Percentiles rank a stretch among this genome's conserved stretches.
Evolutionary conservation across 2,329 filamentous ascomycete species (phyloP).

Genomic region (Exophiala dermatitidis): DNA sequence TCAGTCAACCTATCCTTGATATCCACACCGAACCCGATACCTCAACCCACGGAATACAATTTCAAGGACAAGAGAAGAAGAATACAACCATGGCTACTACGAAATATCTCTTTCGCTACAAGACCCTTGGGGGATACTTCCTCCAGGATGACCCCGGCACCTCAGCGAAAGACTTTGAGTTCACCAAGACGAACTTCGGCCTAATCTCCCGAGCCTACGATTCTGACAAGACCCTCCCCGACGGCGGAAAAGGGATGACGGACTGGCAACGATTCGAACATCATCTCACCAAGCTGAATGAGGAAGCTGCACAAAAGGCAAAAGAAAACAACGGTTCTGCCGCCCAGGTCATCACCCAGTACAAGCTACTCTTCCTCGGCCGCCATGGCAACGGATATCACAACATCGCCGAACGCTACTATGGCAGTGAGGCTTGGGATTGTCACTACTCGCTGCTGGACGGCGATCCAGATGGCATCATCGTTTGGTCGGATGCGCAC

Average conservation of each 20-base stretch:
- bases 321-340: neutral
- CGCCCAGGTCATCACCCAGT: conserved; percentile 31
- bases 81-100: neutral
- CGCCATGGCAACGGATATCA: conserved; percentile 57
- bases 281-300: conserved; percentile 45
- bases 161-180: conserved; percentile 42
- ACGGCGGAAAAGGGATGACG: conserved; percentile 32
- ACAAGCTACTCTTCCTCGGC: conserved; percentile 53
- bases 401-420: conserved; percentile 54
- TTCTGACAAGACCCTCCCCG: conserved; percentile 30
- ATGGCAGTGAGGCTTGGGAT: conserved; percentile 55
- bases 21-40: conserved; percentile 13
- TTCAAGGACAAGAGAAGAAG: neutral
- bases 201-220: conserved; percentile 43
- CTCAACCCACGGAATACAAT: neutral
- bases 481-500: conserved; percentile 53
- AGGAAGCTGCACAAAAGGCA: conserved; percentile 28
- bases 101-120: conserved; percentile 15
- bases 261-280: conserved; percentile 51
- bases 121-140: conserved; percentile 20
- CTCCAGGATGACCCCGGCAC: conserved; percentile 44
- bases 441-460: conserved; percentile 54
- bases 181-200: conserved; percentile 40
- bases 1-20: conserved; percentile 14
- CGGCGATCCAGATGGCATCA: conserved; percentile 44